These are phyloP conservation scores for Aspergillus cristatus DNA, from an alignment of 495 filamentous ascomycete genomes.

Conservation along the genomic window DNA sequence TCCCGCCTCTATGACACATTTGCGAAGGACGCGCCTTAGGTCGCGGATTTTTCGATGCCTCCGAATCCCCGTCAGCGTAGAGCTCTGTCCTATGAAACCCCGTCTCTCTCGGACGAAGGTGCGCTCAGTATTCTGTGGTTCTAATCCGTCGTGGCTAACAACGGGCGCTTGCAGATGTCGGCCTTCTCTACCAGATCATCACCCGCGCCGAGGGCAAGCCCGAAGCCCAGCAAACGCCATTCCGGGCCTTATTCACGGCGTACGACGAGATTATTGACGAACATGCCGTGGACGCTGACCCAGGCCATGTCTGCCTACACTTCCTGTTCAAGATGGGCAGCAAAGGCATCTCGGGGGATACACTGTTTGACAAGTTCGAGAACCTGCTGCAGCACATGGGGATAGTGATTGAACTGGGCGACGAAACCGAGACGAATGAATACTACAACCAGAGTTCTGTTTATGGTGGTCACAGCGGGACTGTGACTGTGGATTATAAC, in stretches of 20 bases:
- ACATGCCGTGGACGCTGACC: constrained; percentile 57
- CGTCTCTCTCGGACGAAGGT: constrained; percentile 56
- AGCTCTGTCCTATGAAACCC: constrained; percentile 41
- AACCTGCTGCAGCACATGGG: constrained; percentile 53
- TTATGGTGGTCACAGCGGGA: constrained; percentile 14
- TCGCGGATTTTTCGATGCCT: constrained; percentile 52
- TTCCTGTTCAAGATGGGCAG: constrained; percentile 76
- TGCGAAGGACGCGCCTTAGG: constrained; percentile 43
- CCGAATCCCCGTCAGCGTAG: constrained; percentile 40
- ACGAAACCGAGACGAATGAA: constrained; percentile 17
- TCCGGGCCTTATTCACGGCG: constrained; percentile 69
- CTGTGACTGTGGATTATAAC: too few relatives aligned
- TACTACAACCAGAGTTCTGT: constrained; percentile 16
- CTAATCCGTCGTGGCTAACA: background rate
- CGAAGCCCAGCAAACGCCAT: constrained; percentile 55
- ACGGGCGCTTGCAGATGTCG: constrained; percentile 52
- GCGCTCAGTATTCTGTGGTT: constrained; percentile 1
- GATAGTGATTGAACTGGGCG: constrained; percentile 56
- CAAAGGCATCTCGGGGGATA: constrained; percentile 32
- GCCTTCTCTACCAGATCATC: constrained; percentile 68
- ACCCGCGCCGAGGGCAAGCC: constrained; percentile 56
- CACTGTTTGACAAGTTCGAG: constrained; percentile 59
- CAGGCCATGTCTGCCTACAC: constrained; percentile 65
- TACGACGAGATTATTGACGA: constrained; percentile 64
- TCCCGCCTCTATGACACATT: constrained; percentile 40